Conservation (phyloP, 805 yeast genomes). For the Candida peoriensis region DNA sequence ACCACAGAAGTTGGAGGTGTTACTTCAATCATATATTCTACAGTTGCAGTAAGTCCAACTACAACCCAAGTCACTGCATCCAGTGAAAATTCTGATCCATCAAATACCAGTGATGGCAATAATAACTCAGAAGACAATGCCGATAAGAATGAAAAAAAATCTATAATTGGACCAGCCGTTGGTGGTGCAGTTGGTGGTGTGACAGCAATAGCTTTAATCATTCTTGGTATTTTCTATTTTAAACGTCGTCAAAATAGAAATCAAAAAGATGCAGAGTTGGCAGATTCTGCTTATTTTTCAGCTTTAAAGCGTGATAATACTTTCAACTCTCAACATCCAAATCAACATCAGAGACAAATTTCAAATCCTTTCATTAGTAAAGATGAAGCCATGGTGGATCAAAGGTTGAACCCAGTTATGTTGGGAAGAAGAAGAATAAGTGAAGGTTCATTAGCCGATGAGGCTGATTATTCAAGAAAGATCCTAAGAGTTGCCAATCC, state of each 20-base stretch:
- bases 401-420: constrained; percentile 68
- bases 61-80: constrained; percentile 8
- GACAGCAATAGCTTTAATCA: constrained; percentile 39
- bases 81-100: constrained; percentile 22
- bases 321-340: constrained; percentile 1
- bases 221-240: constrained; percentile 33
- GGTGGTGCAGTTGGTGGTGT: constrained; percentile 61
- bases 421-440: constrained; percentile 78
- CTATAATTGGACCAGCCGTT: constrained; percentile 50
- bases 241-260: constrained; percentile 30
- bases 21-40: constrained; percentile 18
- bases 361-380: constrained; percentile 61
- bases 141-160: constrained; percentile 10
- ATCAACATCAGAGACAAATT: constrained; percentile 28
- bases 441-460: constrained; percentile 85
- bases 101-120: constrained; percentile 15
- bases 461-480: constrained; percentile 74
- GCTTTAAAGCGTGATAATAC: constrained; percentile 45
- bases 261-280: constrained; percentile 39
- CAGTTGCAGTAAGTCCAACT: constrained; percentile 16
- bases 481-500: constrained; percentile 87
- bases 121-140: constrained; percentile 5
- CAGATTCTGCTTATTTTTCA: constrained; percentile 54
- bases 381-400: constrained; percentile 51
- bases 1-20: constrained; percentile 14